A percentile compares a stretch with the other conserved stretches of the same genome.
Evolutionary conservation across 768 basidiomycete species (phyloP).

Genomic region (Myochromella boudieri): DNA sequence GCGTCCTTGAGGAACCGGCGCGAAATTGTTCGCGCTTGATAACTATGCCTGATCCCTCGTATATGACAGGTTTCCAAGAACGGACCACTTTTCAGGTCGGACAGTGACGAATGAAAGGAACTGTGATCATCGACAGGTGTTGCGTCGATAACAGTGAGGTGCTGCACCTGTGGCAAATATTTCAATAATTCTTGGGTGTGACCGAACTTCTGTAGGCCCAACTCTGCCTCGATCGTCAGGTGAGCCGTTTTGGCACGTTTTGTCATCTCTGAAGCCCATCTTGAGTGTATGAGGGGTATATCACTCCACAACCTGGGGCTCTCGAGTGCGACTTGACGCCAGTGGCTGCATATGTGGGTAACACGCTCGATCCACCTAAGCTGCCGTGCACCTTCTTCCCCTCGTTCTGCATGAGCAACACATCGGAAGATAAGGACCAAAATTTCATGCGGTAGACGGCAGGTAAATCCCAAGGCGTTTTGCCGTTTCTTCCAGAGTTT

Average conservation of each 20-base stretch:
- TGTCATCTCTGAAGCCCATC: constrained; percentile 7
- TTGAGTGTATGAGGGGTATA: not conserved
- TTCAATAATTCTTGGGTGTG: not conserved
- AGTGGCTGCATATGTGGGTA: constrained; percentile 6
- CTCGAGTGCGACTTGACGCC: constrained; percentile 6
- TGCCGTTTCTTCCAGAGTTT: not conserved
- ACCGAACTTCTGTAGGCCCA: not conserved
- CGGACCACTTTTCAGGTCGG: too few relatives aligned
- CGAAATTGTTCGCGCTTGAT: too few relatives aligned
- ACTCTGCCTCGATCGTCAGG: not conserved
- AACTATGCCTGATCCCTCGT: too few relatives aligned
- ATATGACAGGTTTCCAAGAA: too few relatives aligned
- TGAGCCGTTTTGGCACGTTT: not conserved
- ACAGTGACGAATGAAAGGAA: too few relatives aligned
- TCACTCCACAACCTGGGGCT: constrained; percentile 3
- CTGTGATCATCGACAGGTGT: too few relatives aligned
- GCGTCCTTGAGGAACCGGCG: too few relatives aligned
- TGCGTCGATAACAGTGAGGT: too few relatives aligned
- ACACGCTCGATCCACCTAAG: not conserved
- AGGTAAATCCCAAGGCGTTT: not conserved
- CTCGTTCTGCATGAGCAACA: not conserved
- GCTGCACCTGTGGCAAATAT: not conserved
- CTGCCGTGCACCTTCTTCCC: not conserved
- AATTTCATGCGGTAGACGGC: not conserved
- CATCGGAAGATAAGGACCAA: not conserved